Percentiles rank a stretch among this genome's conserved stretches.
Conservation (phyloP, 1,284 basidiomycete species). For the Flammula alnicola region DNA sequence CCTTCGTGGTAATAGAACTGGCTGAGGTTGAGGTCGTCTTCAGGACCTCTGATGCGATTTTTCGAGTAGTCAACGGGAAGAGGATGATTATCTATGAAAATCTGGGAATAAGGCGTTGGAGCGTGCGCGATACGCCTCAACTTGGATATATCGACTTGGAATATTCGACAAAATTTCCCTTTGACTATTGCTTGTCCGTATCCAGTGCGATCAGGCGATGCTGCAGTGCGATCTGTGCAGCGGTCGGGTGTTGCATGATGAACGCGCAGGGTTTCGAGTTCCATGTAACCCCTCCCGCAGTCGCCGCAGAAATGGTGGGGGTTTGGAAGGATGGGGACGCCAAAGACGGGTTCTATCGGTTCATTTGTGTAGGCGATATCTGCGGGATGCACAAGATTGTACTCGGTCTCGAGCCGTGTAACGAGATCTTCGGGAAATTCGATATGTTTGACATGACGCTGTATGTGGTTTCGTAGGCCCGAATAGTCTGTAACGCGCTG, state of each 20-base stretch:
- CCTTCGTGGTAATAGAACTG: conserved; percentile 7
- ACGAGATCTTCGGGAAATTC: background rate
- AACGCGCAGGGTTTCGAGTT: background rate
- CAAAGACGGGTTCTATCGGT: background rate
- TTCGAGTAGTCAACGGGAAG: background rate
- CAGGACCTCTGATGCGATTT: no score
- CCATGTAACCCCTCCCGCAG: background rate
- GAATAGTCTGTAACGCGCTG: background rate
- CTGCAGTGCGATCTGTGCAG: background rate
- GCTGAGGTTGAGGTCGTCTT: conserved; percentile 3
- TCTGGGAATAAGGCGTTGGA: background rate
- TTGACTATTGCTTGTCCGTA: background rate
- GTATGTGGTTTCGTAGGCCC: background rate
- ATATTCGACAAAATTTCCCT: background rate
- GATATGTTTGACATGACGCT: background rate
- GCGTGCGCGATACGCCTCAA: background rate
- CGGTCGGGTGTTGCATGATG: background rate
- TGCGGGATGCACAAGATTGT: background rate
- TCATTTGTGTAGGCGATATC: background rate
- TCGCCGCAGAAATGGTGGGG: background rate
- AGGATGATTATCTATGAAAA: background rate
- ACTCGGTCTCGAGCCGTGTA: background rate
- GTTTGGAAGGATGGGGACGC: background rate
- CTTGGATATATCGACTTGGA: background rate
- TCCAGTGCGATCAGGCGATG: background rate